These are phyloP conservation scores for Fusarium virguliforme DNA, from an alignment of 2,329 filamentous ascomycete species.

Conservation along the genomic window DNA sequence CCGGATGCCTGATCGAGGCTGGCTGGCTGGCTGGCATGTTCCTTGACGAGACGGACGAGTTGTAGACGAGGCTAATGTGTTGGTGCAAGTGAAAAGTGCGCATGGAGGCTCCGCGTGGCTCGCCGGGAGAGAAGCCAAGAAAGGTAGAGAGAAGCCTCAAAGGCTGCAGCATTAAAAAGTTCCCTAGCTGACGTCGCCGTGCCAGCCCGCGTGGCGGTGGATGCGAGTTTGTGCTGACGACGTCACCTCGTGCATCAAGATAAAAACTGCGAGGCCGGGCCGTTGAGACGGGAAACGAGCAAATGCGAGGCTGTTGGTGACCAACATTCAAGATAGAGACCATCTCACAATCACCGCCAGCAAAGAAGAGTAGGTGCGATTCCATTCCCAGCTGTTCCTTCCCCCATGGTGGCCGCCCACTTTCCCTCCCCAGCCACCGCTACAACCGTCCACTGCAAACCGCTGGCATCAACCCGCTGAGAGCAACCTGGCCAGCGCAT, in stretches of 20 bases:
- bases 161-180: conserved; percentile 50
- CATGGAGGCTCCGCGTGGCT: conserved; percentile 7
- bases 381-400: not conserved
- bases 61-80: conserved; percentile 7
- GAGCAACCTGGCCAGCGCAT: conserved; percentile 28
- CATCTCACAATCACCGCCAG: conserved; percentile 9
- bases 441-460: conserved; percentile 37
- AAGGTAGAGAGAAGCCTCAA: conserved; percentile 46
- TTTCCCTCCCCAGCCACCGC: conserved; percentile 40
- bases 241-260: conserved; percentile 40
- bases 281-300: conserved; percentile 23
- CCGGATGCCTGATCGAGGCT: conserved; percentile 28
- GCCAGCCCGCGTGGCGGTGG: conserved; percentile 43
- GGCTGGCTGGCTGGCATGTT: conserved; percentile 27
- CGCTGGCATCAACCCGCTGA: conserved; percentile 41
- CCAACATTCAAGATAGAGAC: not conserved
- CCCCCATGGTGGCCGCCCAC: conserved; percentile 2
- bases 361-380: not conserved
- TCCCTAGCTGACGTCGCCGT: conserved; percentile 47
- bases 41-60: conserved; percentile 6
- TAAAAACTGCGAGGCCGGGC: conserved; percentile 35
- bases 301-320: conserved; percentile 13
- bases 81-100: conserved; percentile 10
- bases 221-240: conserved; percentile 48
- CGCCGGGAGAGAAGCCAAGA: conserved; percentile 36